phyloP scores from a whole-genome alignment of 169 alveolate species.

The Plasmodium billcollinsi region DNA sequence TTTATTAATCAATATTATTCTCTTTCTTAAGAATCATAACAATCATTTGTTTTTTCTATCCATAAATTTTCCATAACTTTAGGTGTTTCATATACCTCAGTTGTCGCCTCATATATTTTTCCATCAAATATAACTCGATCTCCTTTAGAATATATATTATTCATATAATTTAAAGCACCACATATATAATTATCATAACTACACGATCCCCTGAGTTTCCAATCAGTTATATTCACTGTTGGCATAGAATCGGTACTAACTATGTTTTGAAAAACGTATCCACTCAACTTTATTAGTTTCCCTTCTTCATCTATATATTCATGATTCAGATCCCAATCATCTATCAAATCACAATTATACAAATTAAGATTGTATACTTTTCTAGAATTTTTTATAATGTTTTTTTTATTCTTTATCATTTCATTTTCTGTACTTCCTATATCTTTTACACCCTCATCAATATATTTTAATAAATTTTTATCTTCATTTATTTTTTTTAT shows the following conservation, averaged over 20 bases:
- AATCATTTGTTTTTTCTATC: conserved; percentile 71
- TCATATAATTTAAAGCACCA: conserved; percentile 71
- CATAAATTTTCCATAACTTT: conserved; percentile 54
- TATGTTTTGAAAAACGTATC: conserved; percentile 69
- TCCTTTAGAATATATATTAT: conserved; percentile 59
- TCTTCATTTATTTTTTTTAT: conserved; percentile 45
- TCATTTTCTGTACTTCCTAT: background rate
- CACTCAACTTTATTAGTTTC: conserved; percentile 61
- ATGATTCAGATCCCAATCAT: conserved; percentile 72
- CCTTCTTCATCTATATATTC: conserved; percentile 75
- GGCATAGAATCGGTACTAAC: conserved; percentile 74
- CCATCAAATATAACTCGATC: conserved; percentile 75
- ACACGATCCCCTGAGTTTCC: conserved; percentile 74
- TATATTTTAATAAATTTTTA: conserved; percentile 30
- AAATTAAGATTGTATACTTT: conserved; percentile 54
- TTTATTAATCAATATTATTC: background rate
- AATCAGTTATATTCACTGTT: conserved; percentile 68
- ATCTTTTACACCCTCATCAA: conserved; percentile 9
- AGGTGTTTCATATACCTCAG: conserved; percentile 36
- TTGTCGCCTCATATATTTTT: conserved; percentile 61
- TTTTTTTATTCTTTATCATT: conserved; percentile 23
- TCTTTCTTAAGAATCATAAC: conserved; percentile 31
- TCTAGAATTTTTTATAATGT: conserved; percentile 63
- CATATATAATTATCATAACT: conserved; percentile 73
- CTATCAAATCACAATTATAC: conserved; percentile 62